Evolutionary conservation across 768 basidiomycete species (phyloP), one percentile per base, ranked within the genome.

Genomic region (Lactarius sanguifluus): DNA sequence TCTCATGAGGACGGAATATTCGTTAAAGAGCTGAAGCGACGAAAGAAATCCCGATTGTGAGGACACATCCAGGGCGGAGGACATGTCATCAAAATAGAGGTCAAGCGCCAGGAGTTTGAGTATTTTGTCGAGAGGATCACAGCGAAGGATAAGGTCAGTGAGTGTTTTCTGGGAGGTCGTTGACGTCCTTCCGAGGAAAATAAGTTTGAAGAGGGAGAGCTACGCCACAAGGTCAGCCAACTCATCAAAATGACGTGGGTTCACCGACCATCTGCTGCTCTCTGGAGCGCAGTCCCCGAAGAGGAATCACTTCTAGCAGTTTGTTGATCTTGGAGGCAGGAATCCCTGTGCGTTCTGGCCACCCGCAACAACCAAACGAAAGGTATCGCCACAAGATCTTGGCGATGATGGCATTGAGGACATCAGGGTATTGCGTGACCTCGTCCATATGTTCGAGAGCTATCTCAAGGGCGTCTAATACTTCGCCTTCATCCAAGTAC

Each of bases 401-500:
- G 75, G 61, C 20, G 70, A 72, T 1, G 81, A 87, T 57, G 36
- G 50, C 38, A 16, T 40, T 15, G 41, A 70, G 52, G 72, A 75
- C 25, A 64, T 68, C 16, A 72, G 68, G 1, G 80, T 81, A 43
- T 23, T 7, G 52, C 9, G 41, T 38, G 9, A 63, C 62, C 0
- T 72, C 32, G 3, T 50, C 57, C 16, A 30, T 69, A 38, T 82
- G 79, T 47, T 75, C 72, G 4, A 85, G 69, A 52, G 86, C 74
- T 2, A 83, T 72, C 15, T 71, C 74, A 12, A 86, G 81, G 0
- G 86, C 87, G 15, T 83, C 79, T 1, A 79, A 40, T 0, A 73
- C 73, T 1, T 81, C 79, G 16, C 83, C 84, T 68, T 85, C 82
- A 0, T 75, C 73, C 6, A 85, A 66, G 69, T 85, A 81, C 20